Percentiles rank a stretch among this genome's conserved stretches.
Conservation (phyloP, 202 grass and related monocot species). For the Saccharum hybrid region DNA sequence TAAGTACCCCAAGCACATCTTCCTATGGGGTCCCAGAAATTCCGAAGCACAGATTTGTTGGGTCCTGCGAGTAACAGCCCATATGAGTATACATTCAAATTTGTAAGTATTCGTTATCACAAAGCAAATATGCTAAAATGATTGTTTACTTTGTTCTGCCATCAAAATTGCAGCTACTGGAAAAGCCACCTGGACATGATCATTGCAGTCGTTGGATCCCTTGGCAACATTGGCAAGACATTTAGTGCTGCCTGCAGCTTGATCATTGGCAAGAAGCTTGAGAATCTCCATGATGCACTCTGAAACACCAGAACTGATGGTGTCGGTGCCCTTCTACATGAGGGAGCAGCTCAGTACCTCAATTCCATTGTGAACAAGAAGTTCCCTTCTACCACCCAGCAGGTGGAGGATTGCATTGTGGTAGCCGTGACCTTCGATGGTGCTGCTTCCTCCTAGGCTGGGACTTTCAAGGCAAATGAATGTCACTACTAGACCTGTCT, state of each 20-base stretch:
- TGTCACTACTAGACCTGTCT: slow-evolving; percentile 44
- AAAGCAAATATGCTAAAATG: neutral
- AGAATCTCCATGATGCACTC: slow-evolving; percentile 62
- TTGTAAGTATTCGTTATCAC: slow-evolving; percentile 15
- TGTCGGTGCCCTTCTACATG: slow-evolving; percentile 53
- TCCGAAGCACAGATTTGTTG: slow-evolving; percentile 57
- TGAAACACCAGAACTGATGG: slow-evolving; percentile 63
- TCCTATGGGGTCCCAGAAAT: slow-evolving; percentile 40
- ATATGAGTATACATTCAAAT: neutral
- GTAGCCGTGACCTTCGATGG: slow-evolving; percentile 48
- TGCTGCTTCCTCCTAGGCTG: slow-evolving; percentile 63
- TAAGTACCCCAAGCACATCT: slow-evolving; percentile 58
- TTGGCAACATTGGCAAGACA: slow-evolving; percentile 54
- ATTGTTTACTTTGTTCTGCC: slow-evolving; percentile 21
- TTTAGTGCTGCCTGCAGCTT: slow-evolving; percentile 53
- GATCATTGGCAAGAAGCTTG: slow-evolving; percentile 55
- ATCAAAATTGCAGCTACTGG: slow-evolving; percentile 66
- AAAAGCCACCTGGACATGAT: slow-evolving; percentile 67
- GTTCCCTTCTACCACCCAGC: slow-evolving; percentile 63
- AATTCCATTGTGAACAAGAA: slow-evolving; percentile 69
- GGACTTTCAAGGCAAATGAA: slow-evolving; percentile 75
- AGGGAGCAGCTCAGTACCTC: slow-evolving; percentile 73
- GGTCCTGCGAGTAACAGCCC: slow-evolving; percentile 67
- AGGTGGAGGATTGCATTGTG: slow-evolving; percentile 60
- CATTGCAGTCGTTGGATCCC: slow-evolving; percentile 50